phyloP scores from a whole-genome alignment of 176 grass and related monocot species.

The Zea mays region Zm-B73-REFERENCE-NAM-5.0 NC_050105.1:91055501-91056000 shows the following conservation, averaged over 20 bases:
- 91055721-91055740: slow-evolving; percentile 56
- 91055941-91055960: background rate
- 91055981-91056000: too few relatives aligned
- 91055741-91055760: slow-evolving; percentile 70
- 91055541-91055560: background rate
- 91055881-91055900: background rate
- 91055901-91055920: background rate
- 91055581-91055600: background rate
- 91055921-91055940: background rate
- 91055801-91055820: slow-evolving; percentile 27
- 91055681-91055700: slow-evolving; percentile 75
- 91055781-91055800: slow-evolving; percentile 45
- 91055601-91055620: slow-evolving; percentile 22
- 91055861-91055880: background rate
- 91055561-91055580: slow-evolving; percentile 27
- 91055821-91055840: background rate
- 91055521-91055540: background rate
- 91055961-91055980: background rate
- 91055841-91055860: slow-evolving; percentile 12
- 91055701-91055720: slow-evolving; percentile 59
- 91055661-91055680: slow-evolving; percentile 77
- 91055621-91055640: slow-evolving; percentile 27
- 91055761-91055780: slow-evolving; percentile 82
- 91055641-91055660: slow-evolving; percentile 83
- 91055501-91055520: slow-evolving; percentile 4